Evolutionary conservation across 2,329 filamentous ascomycete species (phyloP).

Genomic region (Trichoderma breve): DNA sequence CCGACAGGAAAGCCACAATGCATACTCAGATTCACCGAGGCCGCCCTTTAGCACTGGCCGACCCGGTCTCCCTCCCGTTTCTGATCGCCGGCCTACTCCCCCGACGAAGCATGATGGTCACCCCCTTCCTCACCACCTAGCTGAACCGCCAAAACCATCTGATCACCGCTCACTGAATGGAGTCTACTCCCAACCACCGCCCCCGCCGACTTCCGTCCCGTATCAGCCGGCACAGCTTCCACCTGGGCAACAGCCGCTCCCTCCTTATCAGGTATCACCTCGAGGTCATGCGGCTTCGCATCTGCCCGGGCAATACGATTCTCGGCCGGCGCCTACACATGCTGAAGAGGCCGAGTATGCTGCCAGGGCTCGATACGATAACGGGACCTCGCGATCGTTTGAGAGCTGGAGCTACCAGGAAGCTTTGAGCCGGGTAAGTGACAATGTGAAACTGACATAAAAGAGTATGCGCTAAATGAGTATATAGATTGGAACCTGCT

Average conservation of each 20-base stretch:
- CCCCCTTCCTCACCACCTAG: slow-evolving; percentile 32
- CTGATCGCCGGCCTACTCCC: slow-evolving; percentile 44
- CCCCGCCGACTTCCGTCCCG: slow-evolving; percentile 39
- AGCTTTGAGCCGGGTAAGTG: slow-evolving; percentile 49
- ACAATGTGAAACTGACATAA: neutral
- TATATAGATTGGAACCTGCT: slow-evolving; percentile 48
- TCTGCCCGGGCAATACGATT: slow-evolving; percentile 44
- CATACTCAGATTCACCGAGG: slow-evolving; percentile 43
- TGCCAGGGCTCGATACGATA: slow-evolving; percentile 44
- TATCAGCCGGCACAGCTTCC: slow-evolving; percentile 45
- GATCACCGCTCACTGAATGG: slow-evolving; percentile 41
- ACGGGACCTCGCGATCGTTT: slow-evolving; percentile 45
- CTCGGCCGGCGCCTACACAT: slow-evolving; percentile 42
- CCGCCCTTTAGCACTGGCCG: slow-evolving; percentile 36
- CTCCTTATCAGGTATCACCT: slow-evolving; percentile 51
- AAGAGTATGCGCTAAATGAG: slow-evolving; percentile 22
- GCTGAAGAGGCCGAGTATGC: slow-evolving; percentile 47
- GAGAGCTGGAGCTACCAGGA: slow-evolving; percentile 56
- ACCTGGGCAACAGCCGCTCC: slow-evolving; percentile 47
- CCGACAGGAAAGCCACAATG: slow-evolving; percentile 42
- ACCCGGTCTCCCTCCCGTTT: slow-evolving; percentile 40
- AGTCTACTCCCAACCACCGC: slow-evolving; percentile 37
- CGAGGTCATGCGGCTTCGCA: slow-evolving; percentile 43
- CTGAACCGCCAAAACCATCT: slow-evolving; percentile 38
- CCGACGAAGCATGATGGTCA: slow-evolving; percentile 40